Conservation (phyloP, 1,284 basidiomycete species). For the Ustilago cynodontis region DNA sequence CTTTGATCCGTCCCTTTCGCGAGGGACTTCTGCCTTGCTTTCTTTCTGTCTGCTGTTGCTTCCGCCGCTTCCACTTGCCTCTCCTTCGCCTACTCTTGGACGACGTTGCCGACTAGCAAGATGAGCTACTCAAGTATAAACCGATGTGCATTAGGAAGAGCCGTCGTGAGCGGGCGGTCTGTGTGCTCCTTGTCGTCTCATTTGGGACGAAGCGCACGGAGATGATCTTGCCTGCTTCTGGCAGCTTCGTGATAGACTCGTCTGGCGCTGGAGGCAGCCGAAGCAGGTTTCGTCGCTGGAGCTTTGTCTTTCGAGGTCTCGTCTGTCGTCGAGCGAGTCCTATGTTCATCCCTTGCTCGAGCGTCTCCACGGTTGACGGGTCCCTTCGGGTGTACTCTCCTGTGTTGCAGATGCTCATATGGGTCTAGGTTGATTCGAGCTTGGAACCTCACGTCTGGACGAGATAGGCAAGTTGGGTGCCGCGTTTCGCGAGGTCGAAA, state of each 20-base stretch:
- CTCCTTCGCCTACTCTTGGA: neutral
- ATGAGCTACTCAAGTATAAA: constrained; percentile 66
- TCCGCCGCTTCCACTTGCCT: neutral
- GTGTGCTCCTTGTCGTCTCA: constrained; percentile 56
- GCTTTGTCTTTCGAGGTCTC: constrained; percentile 39
- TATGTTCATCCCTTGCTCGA: constrained; percentile 54
- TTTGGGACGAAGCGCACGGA: constrained; percentile 37
- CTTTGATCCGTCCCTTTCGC: constrained; percentile 25
- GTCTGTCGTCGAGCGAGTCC: constrained; percentile 47
- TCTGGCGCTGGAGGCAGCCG: constrained; percentile 38
- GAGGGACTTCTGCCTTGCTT: constrained; percentile 19
- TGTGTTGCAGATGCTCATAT: constrained; percentile 43
- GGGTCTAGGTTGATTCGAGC: constrained; percentile 48
- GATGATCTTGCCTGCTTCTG: constrained; percentile 8
- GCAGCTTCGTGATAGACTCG: constrained; percentile 28
- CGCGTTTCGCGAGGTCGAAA: constrained; percentile 59
- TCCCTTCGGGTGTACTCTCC: constrained; percentile 39
- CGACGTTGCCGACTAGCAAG: constrained; percentile 47
- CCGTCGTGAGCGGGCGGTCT: constrained; percentile 69
- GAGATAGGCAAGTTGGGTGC: constrained; percentile 54
- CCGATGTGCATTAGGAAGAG: constrained; percentile 69
- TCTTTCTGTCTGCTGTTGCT: constrained; percentile 9
- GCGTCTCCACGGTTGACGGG: constrained; percentile 48
- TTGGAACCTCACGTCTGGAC: constrained; percentile 45
- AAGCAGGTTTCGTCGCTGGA: constrained; percentile 24